phyloP scores from a whole-genome alignment of 2,329 filamentous ascomycete genomes.

The Aaosphaeria pasadenensis region DNA sequence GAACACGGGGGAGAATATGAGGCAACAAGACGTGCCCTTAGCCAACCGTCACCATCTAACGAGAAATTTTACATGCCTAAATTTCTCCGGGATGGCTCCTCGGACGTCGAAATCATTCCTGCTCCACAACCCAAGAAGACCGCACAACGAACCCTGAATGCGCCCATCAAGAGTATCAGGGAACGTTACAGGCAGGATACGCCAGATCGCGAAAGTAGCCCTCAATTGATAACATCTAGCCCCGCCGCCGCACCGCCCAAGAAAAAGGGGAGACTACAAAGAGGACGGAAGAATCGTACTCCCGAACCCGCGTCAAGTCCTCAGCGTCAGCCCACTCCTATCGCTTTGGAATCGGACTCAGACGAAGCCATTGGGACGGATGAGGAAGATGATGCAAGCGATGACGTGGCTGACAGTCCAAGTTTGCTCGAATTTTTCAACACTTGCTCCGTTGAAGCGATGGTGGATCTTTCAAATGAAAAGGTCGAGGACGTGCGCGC shows the following conservation, averaged over 20 bases:
- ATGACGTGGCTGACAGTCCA: conserved; percentile 41
- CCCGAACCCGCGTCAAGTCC: conserved; percentile 22
- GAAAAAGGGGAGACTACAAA: conserved; percentile 45
- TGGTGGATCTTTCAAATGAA: conserved; percentile 78
- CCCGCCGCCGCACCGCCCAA: conserved; percentile 14
- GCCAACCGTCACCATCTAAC: too few relatives aligned
- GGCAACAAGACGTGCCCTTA: conserved; percentile 40
- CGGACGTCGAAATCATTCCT: neutral
- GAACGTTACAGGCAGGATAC: neutral
- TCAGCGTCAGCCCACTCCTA: conserved; percentile 11
- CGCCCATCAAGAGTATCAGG: conserved; percentile 51
- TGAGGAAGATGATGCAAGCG: conserved; percentile 40
- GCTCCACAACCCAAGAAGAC: conserved; percentile 39
- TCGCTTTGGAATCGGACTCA: conserved; percentile 14
- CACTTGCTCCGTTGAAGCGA: conserved; percentile 67
- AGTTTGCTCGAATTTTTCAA: conserved; percentile 81
- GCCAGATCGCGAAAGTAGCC: neutral
- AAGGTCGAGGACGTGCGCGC: conserved; percentile 66
- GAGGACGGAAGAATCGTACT: conserved; percentile 43
- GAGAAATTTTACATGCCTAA: too few relatives aligned
- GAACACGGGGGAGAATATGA: conserved; percentile 52
- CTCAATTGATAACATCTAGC: conserved; percentile 10
- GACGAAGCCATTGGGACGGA: conserved; percentile 39
- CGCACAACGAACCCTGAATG: conserved; percentile 56
- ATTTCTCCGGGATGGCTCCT: too few relatives aligned